These are phyloP conservation scores for Cronartium quercuum DNA, from an alignment of 1,284 basidiomycete species.

Conservation along the genomic window DNA sequence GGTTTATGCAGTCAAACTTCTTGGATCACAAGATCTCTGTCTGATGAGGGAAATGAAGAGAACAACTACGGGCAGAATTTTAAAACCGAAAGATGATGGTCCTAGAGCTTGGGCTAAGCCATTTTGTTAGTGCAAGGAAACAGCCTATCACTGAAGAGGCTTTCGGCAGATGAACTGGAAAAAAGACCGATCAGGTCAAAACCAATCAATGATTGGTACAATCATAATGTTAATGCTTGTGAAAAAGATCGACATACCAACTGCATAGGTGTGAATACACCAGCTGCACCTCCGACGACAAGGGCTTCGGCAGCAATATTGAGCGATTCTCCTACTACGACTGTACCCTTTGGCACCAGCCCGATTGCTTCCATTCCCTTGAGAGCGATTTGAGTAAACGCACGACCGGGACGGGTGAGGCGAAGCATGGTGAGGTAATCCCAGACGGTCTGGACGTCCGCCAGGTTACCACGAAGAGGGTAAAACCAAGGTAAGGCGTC, in stretches of 20 bases:
- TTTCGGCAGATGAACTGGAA: background rate
- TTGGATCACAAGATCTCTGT: no score
- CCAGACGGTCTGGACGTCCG: constrained; percentile 88
- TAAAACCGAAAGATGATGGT: no score
- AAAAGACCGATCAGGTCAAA: background rate
- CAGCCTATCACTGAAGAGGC: no score
- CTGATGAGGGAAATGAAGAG: no score
- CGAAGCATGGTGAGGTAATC: constrained; percentile 59
- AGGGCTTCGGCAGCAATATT: constrained; percentile 77
- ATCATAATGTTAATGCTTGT: no score
- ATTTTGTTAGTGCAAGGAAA: no score
- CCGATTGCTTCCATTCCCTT: constrained; percentile 71
- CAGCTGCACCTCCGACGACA: constrained; percentile 68
- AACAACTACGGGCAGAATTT: no score
- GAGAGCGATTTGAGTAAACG: constrained; percentile 76
- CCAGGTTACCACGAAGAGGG: constrained; percentile 85
- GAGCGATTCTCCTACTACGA: constrained; percentile 79
- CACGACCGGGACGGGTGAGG: constrained; percentile 78
- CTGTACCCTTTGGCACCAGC: constrained; percentile 85
- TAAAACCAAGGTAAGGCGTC: constrained; percentile 78
- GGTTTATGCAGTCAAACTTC: no score
- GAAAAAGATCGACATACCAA: constrained; percentile 5
- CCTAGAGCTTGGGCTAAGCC: no score
- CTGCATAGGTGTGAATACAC: constrained; percentile 38
- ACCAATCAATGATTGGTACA: background rate